These are phyloP conservation scores for Dryas octopetala DNA, from an alignment of 306 rosid genomes.

Conservation along the genomic window DNA sequence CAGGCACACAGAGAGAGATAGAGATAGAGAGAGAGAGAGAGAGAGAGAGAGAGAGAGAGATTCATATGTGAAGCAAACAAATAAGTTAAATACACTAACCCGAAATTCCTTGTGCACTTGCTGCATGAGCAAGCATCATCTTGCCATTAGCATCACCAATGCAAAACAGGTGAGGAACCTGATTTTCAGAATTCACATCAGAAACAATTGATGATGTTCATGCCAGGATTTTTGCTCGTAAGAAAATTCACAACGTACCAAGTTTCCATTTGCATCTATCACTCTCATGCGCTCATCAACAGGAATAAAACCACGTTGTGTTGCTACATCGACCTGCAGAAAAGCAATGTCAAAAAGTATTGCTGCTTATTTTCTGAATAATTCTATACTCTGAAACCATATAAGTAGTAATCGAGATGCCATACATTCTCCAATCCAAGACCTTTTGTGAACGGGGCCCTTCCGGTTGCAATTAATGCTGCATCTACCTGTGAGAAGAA, in stretches of 20 bases:
- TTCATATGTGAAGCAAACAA: not conserved
- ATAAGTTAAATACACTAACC: constrained; percentile 38
- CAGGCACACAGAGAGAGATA: not conserved
- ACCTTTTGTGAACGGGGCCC: constrained; percentile 92
- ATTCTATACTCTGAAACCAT: not conserved
- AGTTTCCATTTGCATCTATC: constrained; percentile 73
- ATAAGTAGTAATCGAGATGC: constrained; percentile 16
- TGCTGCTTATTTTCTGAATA: constrained; percentile 13
- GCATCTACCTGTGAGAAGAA: constrained; percentile 80
- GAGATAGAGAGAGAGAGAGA: constrained; percentile 15
- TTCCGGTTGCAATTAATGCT: constrained; percentile 94
- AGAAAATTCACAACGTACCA: constrained; percentile 50
- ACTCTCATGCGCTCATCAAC: constrained; percentile 92
- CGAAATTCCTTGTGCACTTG: constrained; percentile 97
- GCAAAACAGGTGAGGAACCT: constrained; percentile 91
- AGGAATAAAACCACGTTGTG: constrained; percentile 89
- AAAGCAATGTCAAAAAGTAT: constrained; percentile 19
- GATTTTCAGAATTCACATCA: constrained; percentile 34
- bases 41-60: not conserved
- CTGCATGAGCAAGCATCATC: constrained; percentile 99
- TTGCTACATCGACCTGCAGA: constrained; percentile 72
- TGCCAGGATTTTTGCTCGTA: constrained; percentile 8
- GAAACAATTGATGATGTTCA: constrained; percentile 19
- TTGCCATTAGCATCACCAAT: constrained; percentile 97
- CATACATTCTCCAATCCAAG: constrained; percentile 96